Base-by-base conservation (phyloP, 208 protist species). In the Crithidia mellificae region DNA sequence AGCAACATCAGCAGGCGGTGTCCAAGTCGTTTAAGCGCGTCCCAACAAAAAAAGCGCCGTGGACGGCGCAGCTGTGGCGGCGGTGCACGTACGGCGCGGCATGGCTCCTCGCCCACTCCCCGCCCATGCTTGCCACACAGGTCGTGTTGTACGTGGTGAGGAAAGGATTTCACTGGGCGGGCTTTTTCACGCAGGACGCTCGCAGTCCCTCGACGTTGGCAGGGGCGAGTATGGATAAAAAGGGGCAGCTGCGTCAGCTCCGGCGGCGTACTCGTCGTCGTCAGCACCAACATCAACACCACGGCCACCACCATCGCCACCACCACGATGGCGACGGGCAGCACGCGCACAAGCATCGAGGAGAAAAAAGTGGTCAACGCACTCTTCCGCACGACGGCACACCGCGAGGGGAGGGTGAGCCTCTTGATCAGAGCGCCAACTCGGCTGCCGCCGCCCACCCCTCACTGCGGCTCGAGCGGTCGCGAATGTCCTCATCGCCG, bases 101-200 rank as follows among this genome's bases (percentile, higher is more conserved):
- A 17, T 68, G 61, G 53, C 20, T 56, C 20, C 34, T 56, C 14
- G 27, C 43, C 12, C 68, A 54, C 52, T 30, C 36, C 4, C 61
- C 68, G 24, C 61, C 30, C 20, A 19, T 51, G 24, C 17, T 51
- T 0, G 4, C 36, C 20, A 0, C 55, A 6, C 30, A 58, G 6
- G 46, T 34, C 14, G n/a, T n/a, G n/a, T 2, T 68, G 22, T 50
- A 44, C 20, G 19, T 68, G 11, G n/a, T 34, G 12, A 38, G 54
- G 0, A 19, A 51, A 3, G 61, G 39, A 0, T 34, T 74, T 20
- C 27, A 38, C 36, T 36, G 15, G 25, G 3, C 47, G 8, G 59
- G 68, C 14, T n/a, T 54, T 6, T 17, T 38, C 1, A 15, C 46
- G 0, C n/a, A 27, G 59, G 46, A 39, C 2, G 14, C 12, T 17